phyloP scores from a whole-genome alignment of 1,284 basidiomycete species.

The Vanrija sp. region DNA sequence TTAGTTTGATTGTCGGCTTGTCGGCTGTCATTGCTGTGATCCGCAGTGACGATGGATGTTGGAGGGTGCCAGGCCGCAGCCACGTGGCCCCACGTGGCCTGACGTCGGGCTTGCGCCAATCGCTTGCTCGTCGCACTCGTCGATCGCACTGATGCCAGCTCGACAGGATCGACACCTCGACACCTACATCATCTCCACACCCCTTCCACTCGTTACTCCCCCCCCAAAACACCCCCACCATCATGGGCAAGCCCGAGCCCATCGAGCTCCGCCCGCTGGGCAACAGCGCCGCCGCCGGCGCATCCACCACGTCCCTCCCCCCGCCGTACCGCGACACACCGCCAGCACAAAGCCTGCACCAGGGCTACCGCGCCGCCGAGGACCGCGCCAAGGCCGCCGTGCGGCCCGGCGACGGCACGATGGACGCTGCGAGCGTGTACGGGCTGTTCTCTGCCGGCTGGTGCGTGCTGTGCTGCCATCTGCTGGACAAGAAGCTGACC shows the following conservation, averaged over 20 bases:
- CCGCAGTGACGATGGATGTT: too few relatives aligned
- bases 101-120: background rate
- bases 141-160: background rate
- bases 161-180: too few relatives aligned
- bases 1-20: too few relatives aligned
- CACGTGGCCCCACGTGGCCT: too few relatives aligned
- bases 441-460: slow-evolving; percentile 34
- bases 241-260: background rate
- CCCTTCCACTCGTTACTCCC: background rate
- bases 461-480: slow-evolving; percentile 32
- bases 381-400: slow-evolving; percentile 40
- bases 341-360: background rate
- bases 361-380: slow-evolving; percentile 34
- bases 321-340: background rate
- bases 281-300: background rate
- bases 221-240: background rate
- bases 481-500: background rate
- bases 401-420: slow-evolving; percentile 34
- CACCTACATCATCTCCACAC: background rate
- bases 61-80: too few relatives aligned
- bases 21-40: too few relatives aligned
- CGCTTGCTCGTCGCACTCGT: background rate
- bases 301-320: background rate
- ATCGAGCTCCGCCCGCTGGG: slow-evolving; percentile 4
- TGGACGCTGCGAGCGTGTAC: slow-evolving; percentile 36